These are phyloP conservation scores for Penicillium parvum DNA, from an alignment of 495 filamentous ascomycete genomes.

Conservation along the genomic window DNA sequence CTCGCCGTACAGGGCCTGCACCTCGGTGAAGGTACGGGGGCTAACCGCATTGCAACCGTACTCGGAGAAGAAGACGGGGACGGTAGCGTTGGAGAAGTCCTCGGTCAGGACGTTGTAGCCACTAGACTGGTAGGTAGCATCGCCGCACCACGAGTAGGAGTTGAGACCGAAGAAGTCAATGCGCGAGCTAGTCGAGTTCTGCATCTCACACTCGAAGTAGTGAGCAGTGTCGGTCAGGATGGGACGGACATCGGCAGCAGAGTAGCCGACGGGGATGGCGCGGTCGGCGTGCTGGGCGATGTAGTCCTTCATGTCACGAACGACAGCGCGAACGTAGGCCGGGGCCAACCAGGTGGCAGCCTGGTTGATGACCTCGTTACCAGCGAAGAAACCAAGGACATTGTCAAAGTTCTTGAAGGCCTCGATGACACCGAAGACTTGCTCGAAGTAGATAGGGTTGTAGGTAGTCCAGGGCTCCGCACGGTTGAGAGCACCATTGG, in stretches of 20 bases:
- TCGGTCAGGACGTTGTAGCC: conserved; percentile 68
- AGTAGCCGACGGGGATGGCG: conserved; percentile 81
- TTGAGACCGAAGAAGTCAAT: conserved; percentile 92
- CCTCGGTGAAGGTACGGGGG: conserved; percentile 81
- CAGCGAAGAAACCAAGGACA: conserved; percentile 84
- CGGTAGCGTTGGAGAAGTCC: conserved; percentile 64
- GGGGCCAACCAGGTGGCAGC: conserved; percentile 36
- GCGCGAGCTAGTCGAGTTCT: conserved; percentile 59
- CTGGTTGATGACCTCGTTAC: conserved; percentile 90
- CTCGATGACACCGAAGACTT: conserved; percentile 87
- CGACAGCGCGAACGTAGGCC: conserved; percentile 56
- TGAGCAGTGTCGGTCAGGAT: conserved; percentile 74
- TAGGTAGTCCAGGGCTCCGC: conserved; percentile 65
- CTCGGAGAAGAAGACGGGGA: conserved; percentile 95
- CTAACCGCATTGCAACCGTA: conserved; percentile 84
- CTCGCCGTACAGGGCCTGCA: conserved; percentile 69
- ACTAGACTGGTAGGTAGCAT: conserved; percentile 62
- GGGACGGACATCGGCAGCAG: conserved; percentile 83
- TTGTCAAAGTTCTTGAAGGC: conserved; percentile 93
- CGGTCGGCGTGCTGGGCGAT: conserved; percentile 67
- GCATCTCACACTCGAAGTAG: conserved; percentile 78
- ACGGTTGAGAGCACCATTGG: conserved; percentile 70
- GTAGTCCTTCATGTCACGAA: conserved; percentile 84
- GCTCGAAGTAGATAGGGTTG: conserved; percentile 67
- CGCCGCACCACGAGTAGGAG: conserved; percentile 92